A percentile compares a stretch with the other conserved stretches of the same genome.
Evolutionary conservation across 2,329 filamentous ascomycete genomes (phyloP).

Genomic region (Colletotrichum sp.): DNA sequence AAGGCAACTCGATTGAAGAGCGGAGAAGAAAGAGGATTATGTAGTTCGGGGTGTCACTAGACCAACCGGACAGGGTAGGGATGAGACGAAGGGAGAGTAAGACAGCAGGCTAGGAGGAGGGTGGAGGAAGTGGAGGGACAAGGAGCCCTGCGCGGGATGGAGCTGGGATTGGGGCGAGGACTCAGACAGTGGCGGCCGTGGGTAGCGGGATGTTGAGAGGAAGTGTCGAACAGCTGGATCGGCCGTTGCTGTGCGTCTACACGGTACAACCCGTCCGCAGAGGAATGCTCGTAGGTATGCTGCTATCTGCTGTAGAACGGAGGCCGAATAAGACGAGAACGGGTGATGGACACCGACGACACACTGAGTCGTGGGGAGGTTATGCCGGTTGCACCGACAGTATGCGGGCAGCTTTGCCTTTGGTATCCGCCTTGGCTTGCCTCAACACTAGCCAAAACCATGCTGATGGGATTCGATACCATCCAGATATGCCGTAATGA

Average conservation of each 20-base stretch:
- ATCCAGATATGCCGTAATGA: conserved; percentile 7
- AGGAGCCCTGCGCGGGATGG: conserved; percentile 11
- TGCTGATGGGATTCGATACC: conserved; percentile 5
- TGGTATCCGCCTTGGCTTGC: conserved; percentile 6
- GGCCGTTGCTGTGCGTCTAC: background rate
- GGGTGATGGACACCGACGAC: background rate
- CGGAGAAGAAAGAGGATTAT: conserved; percentile 18
- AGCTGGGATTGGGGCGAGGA: conserved; percentile 2
- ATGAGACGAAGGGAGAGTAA: conserved; percentile 15
- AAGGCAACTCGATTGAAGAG: background rate
- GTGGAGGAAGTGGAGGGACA: conserved; percentile 1
- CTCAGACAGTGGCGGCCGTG: background rate
- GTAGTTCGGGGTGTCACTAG: conserved; percentile 9
- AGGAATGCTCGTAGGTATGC: background rate
- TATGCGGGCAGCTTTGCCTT: conserved; percentile 13
- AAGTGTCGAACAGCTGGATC: background rate
- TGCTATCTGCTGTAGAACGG: background rate
- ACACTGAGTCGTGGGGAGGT: background rate
- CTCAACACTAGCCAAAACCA: conserved; percentile 15
- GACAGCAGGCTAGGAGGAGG: conserved; percentile 3
- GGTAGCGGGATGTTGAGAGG: conserved; percentile 1
- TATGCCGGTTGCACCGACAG: conserved; percentile 7
- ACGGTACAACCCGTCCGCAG: background rate
- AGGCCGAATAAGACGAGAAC: background rate
- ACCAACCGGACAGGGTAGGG: background rate